Conservation (phyloP, 176 grass and related monocot species). For the Saccharum officinarum region DNA sequence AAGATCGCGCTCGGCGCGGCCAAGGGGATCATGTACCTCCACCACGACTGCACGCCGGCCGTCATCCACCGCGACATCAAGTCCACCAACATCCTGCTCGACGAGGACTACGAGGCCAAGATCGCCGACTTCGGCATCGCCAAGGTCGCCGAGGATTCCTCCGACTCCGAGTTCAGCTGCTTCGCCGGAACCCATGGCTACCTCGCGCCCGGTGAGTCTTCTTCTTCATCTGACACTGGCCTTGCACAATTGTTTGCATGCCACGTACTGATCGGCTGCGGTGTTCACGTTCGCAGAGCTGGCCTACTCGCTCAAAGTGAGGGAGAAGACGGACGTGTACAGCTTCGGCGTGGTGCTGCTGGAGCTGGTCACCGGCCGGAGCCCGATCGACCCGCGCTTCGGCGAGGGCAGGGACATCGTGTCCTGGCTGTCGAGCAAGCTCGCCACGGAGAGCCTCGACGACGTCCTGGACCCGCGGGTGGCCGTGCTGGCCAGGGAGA, state of each 20-base stretch:
- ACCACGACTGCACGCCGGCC: constrained; percentile 81
- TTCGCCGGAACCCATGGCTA: constrained; percentile 94
- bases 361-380: constrained; percentile 69
- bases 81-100: constrained; percentile 81
- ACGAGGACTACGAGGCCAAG: constrained; percentile 70
- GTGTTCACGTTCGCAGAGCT: constrained; percentile 50
- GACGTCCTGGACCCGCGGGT: constrained; percentile 60
- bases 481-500: constrained; percentile 3
- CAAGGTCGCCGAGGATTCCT: constrained; percentile 45
- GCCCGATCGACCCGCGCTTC: constrained; percentile 69
- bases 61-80: constrained; percentile 94
- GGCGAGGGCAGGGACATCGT: constrained; percentile 88
- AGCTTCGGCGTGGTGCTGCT: constrained; percentile 89
- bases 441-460: constrained; percentile 36
- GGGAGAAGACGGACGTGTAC: constrained; percentile 91
- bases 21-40: constrained; percentile 90
- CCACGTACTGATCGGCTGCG: background rate
- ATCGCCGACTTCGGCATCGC: constrained; percentile 94
- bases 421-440: constrained; percentile 65
- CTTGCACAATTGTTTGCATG: background rate
- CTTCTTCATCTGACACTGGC: background rate
- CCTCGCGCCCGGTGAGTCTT: constrained; percentile 72
- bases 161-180: constrained; percentile 50
- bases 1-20: constrained; percentile 65
- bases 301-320: constrained; percentile 69